phyloP scores from a whole-genome alignment of 768 basidiomycete genomes.

The Trametes cingulata region DNA sequence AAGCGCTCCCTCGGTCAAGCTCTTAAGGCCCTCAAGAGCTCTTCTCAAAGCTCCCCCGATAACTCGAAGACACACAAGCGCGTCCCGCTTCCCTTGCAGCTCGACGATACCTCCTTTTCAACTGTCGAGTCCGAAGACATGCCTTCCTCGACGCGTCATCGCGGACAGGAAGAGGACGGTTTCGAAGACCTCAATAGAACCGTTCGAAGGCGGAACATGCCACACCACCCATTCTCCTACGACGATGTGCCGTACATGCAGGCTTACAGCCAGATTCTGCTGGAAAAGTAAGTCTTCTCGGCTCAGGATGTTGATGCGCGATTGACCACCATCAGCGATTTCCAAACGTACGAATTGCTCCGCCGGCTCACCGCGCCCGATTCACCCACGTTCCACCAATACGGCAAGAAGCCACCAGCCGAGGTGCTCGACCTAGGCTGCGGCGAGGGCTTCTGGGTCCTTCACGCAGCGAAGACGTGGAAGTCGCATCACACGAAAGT shows the following conservation, averaged over 20 bases:
- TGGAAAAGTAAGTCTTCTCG: conserved; percentile 55
- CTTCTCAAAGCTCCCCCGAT: conserved; percentile 3
- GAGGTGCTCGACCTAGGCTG: conserved; percentile 76
- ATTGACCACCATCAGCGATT: conserved; percentile 48
- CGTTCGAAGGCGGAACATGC: conserved; percentile 17
- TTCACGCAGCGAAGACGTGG: conserved; percentile 66
- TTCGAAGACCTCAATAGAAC: conserved; percentile 22
- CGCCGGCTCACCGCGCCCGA: conserved; percentile 53
- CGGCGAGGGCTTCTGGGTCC: conserved; percentile 69
- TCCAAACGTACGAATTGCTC: conserved; percentile 50
- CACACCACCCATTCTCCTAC: conserved; percentile 44
- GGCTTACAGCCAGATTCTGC: conserved; percentile 54
- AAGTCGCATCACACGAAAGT: conserved; percentile 48
- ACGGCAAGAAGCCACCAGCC: conserved; percentile 47
- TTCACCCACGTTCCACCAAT: conserved; percentile 61
- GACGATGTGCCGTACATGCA: conserved; percentile 59
- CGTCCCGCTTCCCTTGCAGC: not conserved
- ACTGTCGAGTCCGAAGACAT: conserved; percentile 6
- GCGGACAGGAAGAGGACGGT: conserved; percentile 6
- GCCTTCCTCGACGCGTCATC: not conserved
- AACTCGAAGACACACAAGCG: not conserved
- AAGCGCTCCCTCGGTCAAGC: conserved; percentile 17
- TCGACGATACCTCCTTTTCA: conserved; percentile 1
- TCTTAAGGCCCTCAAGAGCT: conserved; percentile 11
- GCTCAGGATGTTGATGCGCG: not conserved